Base-by-base conservation (phyloP, 2,329 filamentous ascomycete species). In the Diaporthe amygdali region DNA sequence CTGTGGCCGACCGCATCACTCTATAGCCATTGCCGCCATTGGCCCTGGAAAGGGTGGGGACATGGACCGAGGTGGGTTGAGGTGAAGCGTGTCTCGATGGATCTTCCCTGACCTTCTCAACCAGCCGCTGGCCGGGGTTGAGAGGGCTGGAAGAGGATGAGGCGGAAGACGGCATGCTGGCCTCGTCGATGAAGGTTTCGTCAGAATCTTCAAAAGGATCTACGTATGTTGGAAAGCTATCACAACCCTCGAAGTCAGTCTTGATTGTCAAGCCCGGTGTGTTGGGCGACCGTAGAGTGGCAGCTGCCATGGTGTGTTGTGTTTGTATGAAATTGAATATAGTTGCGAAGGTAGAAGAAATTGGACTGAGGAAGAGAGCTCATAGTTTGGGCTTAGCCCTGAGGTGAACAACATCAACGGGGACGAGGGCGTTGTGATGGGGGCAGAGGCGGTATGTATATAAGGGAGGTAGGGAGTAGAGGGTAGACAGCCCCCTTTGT, bases 1-100 rank as follows among this genome's bases (percentile, higher is more conserved):
- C 93, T 37, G 95, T 96, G 76, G 94, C 93, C 75, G 96, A 96
- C 25, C 95, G 94, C 71, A 98, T 86, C 69, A 96, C 88, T 69
- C 93, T 90, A 80, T 94, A 91, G 71, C 90, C 89, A 82, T 91
- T 88, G 80, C 59, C 59, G 30, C 87, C 83, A 79, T 87, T 84
- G 76, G 81, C 73, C 77, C 81, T 84, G 77, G 79, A 83, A 82
- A 78, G 83, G 70, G 89, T 86, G 17, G 93, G 92, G 27, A 95
- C 87, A 76, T 89, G 93, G 81, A 97, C 87, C 81, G 97, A 94
- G 71, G 94, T 95, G 32, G 95, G 94, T 80, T 97, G 94, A 30
- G 95, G 94, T 69, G 95, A 97, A 30, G 95, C 94, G 74, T 92
- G 89, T 70, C 94, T 90, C 78, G 82, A 85, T 46, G 77, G 76